Percentiles rank a stretch among this genome's conserved stretches.
phyloP scores from a whole-genome alignment of 2,329 filamentous ascomycete species.

The Xylariaceae sp. region DNA sequence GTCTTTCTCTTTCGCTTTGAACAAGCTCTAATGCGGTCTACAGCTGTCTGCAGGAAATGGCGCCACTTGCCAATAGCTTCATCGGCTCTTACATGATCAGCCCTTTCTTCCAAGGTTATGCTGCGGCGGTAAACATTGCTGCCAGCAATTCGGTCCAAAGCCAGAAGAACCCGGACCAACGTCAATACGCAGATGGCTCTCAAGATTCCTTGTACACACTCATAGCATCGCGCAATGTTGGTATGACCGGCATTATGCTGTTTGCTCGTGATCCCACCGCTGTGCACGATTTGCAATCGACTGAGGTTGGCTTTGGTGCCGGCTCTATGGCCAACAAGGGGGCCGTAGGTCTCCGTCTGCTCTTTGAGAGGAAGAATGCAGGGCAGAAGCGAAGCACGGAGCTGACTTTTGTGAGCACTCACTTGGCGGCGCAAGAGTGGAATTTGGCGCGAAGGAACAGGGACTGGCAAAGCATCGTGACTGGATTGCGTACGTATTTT shows the following conservation, averaged over 20 bases:
- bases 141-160: constrained; percentile 38
- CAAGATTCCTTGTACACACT: constrained; percentile 56
- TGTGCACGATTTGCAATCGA: constrained; percentile 64
- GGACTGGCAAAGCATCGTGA: constrained; percentile 83
- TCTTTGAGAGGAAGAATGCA: constrained; percentile 44
- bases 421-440: constrained; percentile 83
- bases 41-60: constrained; percentile 83
- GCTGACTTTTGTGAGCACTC: constrained; percentile 80
- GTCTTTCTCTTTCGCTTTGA: background rate
- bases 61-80: constrained; percentile 77
- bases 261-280: constrained; percentile 63
- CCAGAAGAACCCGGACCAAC: background rate
- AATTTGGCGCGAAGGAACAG: constrained; percentile 69
- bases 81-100: constrained; percentile 74
- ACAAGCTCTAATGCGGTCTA: constrained; percentile 10
- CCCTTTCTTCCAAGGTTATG: constrained; percentile 69
- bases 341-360: constrained; percentile 71
- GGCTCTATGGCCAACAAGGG: constrained; percentile 95
- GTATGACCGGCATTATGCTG: constrained; percentile 85
- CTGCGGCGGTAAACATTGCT: constrained; percentile 65
- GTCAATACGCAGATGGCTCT: constrained; percentile 14
- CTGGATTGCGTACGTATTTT: constrained; percentile 46
- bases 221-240: constrained; percentile 66
- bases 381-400: constrained; percentile 43
- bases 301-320: constrained; percentile 76